Evolutionary conservation across 768 basidiomycete species (phyloP), one percentile per base, ranked within the genome.

Genomic region (Lactarius sp.): DNA sequence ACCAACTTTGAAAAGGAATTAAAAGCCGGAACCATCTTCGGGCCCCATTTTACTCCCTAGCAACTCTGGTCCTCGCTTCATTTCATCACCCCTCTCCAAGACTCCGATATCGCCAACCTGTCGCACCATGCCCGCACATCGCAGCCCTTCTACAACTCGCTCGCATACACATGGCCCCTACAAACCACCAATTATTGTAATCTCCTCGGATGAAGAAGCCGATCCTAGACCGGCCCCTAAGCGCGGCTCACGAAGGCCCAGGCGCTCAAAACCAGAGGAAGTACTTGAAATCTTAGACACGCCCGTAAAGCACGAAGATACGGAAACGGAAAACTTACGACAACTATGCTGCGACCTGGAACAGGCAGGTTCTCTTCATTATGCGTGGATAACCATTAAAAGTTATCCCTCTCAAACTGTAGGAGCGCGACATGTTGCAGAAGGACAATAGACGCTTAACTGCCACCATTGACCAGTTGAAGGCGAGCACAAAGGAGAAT

Each of bases 191-290:
- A 41, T 58, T 18, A 66, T 66, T 33, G 62, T 66, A 16, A 66
- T 66, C 31, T 66, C 65, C 37, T 66, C 65, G 9, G 65, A 66
- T 22, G 60, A 62, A 27, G 65, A 66, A 3, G 65, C 54, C 2
- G 56, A 64, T 18, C 65, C 51, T 8, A 16, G 22, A 20, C 36
- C 55, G 5, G 22, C 20, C 7, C 36, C 56, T 2, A 52, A 47
- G 34, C 65, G 44, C 31, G n/a, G 18, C 37, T 20, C 42, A 10
- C 49, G 65, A 27, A 66, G 50, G 20, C 46, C 51, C 8, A 34
- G 41, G 18, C 65, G 61, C 10, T 44, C 56, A 8, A 56, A 39
- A 36, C 52, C 27, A n/a, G 46, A 47, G 44, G 61, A 62, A 13
- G 27, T 56, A 1, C 36, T 66, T 6, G 65, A 66, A 49, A 46